A percentile compares a stretch with the other conserved stretches of the same genome.
These are phyloP conservation scores for Knufia petricola DNA, from an alignment of 2,329 filamentous ascomycete species.

Conservation along the genomic window DNA sequence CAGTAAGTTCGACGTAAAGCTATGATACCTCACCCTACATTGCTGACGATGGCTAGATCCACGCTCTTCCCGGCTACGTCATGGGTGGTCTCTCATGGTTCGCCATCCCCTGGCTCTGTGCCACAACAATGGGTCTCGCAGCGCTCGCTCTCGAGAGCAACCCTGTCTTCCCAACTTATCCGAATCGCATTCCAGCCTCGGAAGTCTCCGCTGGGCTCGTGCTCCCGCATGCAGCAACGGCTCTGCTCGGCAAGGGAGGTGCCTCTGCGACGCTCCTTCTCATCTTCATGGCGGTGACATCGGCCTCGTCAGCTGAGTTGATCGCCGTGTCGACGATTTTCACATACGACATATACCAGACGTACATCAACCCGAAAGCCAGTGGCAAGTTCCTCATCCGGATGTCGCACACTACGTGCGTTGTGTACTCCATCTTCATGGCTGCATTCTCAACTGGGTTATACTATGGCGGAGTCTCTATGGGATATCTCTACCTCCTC, in stretches of 20 bases:
- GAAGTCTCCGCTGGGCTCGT: slow-evolving; percentile 78
- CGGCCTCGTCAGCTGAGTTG: slow-evolving; percentile 69
- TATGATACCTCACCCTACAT: no score
- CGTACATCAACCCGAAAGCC: slow-evolving; percentile 71
- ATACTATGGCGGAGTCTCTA: slow-evolving; percentile 63
- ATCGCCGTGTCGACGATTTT: slow-evolving; percentile 82
- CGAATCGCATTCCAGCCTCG: slow-evolving; percentile 57
- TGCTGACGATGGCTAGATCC: slow-evolving; percentile 38
- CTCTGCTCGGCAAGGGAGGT: slow-evolving; percentile 70
- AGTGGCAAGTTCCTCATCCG: slow-evolving; percentile 68
- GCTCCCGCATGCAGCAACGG: slow-evolving; percentile 74
- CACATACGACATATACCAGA: slow-evolving; percentile 82
- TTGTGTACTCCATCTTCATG: slow-evolving; percentile 68
- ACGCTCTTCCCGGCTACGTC: slow-evolving; percentile 81
- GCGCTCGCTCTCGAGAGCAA: slow-evolving; percentile 70
- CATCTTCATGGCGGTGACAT: slow-evolving; percentile 85
- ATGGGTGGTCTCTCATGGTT: slow-evolving; percentile 84
- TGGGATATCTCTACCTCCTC: slow-evolving; percentile 81
- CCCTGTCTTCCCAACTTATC: slow-evolving; percentile 48
- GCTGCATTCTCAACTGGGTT: slow-evolving; percentile 69
- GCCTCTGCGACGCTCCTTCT: slow-evolving; percentile 69
- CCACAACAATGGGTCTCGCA: slow-evolving; percentile 78
- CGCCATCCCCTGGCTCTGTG: slow-evolving; percentile 81
- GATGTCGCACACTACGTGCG: slow-evolving; percentile 64
- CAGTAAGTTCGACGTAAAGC: no score